These are phyloP conservation scores for Pseudogymnoascus sp. DNA, from an alignment of 2,329 filamentous ascomycete genomes.

Conservation along the genomic window DNA sequence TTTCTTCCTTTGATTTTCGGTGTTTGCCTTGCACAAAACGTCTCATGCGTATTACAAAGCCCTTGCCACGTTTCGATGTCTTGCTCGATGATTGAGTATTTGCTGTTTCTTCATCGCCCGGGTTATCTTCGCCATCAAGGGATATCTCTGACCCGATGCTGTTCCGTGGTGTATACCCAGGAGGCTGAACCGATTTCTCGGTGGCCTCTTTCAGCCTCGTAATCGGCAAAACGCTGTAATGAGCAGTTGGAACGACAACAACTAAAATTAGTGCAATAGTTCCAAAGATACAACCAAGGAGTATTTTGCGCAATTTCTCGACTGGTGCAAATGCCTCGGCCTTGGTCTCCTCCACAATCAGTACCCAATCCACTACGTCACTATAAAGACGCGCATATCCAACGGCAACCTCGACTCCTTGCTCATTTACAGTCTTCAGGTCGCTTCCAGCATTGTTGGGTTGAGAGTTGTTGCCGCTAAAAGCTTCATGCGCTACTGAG, in stretches of 20 bases:
- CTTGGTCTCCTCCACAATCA: conserved; percentile 69
- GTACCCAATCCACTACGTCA: conserved; percentile 67
- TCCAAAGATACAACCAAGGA: conserved; percentile 78
- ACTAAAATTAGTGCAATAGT: conserved; percentile 66
- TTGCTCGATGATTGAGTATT: conserved; percentile 25
- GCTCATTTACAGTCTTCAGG: conserved; percentile 65
- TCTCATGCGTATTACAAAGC: conserved; percentile 23
- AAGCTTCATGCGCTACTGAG: conserved; percentile 53
- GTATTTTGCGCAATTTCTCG: conserved; percentile 63
- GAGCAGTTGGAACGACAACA: conserved; percentile 68
- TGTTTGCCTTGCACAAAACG: conserved; percentile 18
- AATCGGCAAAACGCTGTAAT: conserved; percentile 75
- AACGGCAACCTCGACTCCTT: conserved; percentile 61
- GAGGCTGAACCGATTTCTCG: conserved; percentile 51
- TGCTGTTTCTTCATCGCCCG: conserved; percentile 18
- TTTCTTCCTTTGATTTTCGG: conserved; percentile 21
- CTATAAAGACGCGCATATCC: conserved; percentile 67
- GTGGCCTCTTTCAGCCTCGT: conserved; percentile 67
- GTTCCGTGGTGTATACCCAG: conserved; percentile 24
- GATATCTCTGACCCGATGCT: conserved; percentile 22
- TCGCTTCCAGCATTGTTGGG: conserved; percentile 61
- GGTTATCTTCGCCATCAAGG: conserved; percentile 19
- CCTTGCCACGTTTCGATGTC: conserved; percentile 20
- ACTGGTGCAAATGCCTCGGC: conserved; percentile 71
- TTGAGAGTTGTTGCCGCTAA: conserved; percentile 38